A percentile compares a stretch with the other conserved stretches of the same genome.
These are phyloP conservation scores for Candida cerambycidarum DNA, from an alignment of 805 yeast species.

Conservation along the genomic window DNA sequence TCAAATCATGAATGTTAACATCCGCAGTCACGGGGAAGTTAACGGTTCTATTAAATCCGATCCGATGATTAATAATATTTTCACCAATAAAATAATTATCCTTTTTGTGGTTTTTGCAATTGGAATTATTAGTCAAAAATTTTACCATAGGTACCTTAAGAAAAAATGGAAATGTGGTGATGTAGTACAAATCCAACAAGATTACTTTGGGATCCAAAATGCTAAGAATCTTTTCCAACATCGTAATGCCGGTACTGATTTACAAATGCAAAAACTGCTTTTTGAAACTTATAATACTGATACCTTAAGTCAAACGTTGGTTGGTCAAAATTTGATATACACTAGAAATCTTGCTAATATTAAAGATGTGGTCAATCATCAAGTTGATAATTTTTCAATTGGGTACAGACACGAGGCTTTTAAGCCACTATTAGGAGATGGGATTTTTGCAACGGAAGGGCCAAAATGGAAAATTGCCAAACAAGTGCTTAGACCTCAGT, in stretches of 20 bases:
- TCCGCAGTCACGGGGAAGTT: too few species aligned
- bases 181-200: slow-evolving; percentile 8
- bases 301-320: slow-evolving; percentile 16
- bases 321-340: slow-evolving; percentile 22
- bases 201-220: slow-evolving; percentile 12
- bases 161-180: slow-evolving; percentile 12
- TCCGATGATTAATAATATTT: too few species aligned
- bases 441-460: slow-evolving; percentile 40
- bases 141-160: not conserved
- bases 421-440: slow-evolving; percentile 35
- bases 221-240: slow-evolving; percentile 11
- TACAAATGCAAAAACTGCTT: slow-evolving; percentile 10
- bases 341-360: slow-evolving; percentile 38
- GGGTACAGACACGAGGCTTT: slow-evolving; percentile 32
- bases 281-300: slow-evolving; percentile 16
- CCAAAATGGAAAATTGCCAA: slow-evolving; percentile 38
- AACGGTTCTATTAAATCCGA: too few species aligned
- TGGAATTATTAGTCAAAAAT: not conserved
- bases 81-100: not conserved
- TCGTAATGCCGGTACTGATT: slow-evolving; percentile 12
- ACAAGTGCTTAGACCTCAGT: slow-evolving; percentile 39
- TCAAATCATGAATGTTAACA: too few species aligned
- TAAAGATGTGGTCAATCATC: slow-evolving; percentile 36
- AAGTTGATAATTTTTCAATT: slow-evolving; percentile 34
- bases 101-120: not conserved